Conservation (phyloP, 441 rosid species). For the Arabidopsis hybrid region DNA sequence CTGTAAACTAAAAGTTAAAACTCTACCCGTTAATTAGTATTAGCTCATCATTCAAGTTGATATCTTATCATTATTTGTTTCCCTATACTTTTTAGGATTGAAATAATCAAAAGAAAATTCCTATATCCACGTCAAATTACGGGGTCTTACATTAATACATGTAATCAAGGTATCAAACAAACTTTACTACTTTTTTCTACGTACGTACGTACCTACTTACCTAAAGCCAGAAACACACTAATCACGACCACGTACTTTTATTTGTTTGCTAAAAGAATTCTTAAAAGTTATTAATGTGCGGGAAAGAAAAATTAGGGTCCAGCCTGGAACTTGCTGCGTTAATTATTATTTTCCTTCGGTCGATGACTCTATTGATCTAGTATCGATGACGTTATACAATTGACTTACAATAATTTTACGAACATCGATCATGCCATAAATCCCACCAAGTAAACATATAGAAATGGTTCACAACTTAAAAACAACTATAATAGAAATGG, state of each 20-base stretch:
- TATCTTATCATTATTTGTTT: not conserved
- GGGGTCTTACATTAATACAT: not conserved
- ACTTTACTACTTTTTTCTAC: not conserved
- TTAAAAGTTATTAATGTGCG: not conserved
- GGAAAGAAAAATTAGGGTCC: not conserved
- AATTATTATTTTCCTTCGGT: not conserved
- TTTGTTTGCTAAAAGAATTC: not conserved
- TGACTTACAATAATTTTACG: too few species aligned
- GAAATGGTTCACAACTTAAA: too few species aligned
- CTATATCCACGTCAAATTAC: not conserved
- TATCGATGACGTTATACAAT: too few species aligned
- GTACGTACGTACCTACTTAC: not conserved
- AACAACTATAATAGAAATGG: too few species aligned
- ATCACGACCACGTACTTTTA: not conserved
- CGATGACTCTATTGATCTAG: not conserved
- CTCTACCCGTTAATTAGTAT: not conserved
- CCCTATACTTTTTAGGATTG: not conserved
- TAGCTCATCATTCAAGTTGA: not conserved
- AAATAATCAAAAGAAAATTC: not conserved
- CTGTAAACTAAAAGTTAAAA: not conserved
- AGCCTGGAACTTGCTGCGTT: constrained; percentile 13
- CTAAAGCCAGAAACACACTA: constrained; percentile 6
- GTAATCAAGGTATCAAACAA: not conserved
- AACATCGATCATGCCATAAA: too few species aligned
- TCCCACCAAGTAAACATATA: too few species aligned